Evolutionary conservation across 202 grass and related monocot species (phyloP).

Genomic region (Eragrostis tef): DNA sequence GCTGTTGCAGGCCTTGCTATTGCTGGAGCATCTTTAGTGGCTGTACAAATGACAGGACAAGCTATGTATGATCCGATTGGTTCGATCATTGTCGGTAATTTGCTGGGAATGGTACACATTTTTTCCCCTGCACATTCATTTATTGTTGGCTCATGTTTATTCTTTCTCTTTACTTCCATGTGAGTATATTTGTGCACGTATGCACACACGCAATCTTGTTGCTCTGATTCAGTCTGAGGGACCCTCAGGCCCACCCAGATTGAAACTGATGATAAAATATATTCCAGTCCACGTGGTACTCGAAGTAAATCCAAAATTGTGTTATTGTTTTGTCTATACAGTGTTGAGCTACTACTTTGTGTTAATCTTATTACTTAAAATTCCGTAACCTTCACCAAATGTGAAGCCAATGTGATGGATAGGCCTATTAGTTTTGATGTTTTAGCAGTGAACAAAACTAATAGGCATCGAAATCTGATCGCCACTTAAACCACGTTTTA

Average conservation of each 20-base stretch:
- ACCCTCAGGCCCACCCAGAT: neutral
- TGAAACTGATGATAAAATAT: neutral
- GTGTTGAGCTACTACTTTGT: neutral
- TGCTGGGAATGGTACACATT: conserved; percentile 87
- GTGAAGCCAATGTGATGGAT: neutral
- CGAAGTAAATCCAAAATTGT: neutral
- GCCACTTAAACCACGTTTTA: too few relatives aligned
- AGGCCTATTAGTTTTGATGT: neutral
- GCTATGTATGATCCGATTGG: conserved; percentile 97
- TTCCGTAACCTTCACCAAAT: neutral
- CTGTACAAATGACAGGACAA: conserved; percentile 91
- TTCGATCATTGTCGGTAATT: conserved; percentile 93
- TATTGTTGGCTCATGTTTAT: conserved; percentile 32
- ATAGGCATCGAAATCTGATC: neutral
- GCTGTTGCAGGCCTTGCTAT: conserved; percentile 92
- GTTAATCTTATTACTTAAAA: neutral
- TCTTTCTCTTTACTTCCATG: neutral
- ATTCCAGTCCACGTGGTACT: neutral
- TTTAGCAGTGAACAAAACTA: neutral
- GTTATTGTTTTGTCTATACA: neutral
- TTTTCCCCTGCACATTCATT: neutral
- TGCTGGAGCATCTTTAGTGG: conserved; percentile 88
- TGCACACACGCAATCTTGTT: neutral
- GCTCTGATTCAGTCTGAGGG: neutral
- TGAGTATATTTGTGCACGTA: neutral